phyloP scores from a whole-genome alignment of 495 filamentous ascomycete genomes.

The Podospora tetraspora region DNA sequence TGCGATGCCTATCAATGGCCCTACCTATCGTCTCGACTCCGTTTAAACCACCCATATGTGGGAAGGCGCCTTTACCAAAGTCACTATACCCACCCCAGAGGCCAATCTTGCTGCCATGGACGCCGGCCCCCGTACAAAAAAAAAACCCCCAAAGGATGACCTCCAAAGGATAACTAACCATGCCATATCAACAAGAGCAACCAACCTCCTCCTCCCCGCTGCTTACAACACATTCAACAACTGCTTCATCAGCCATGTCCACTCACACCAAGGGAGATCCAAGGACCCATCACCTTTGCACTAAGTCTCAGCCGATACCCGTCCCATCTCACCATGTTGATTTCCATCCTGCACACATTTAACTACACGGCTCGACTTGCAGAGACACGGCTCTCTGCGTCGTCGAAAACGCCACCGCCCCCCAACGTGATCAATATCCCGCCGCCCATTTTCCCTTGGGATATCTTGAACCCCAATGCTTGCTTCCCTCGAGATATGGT shows the following conservation, averaged over 20 bases:
- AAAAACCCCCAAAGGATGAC: not conserved
- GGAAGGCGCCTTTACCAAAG: not conserved
- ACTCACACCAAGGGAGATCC: not conserved
- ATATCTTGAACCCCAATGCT: too few species aligned
- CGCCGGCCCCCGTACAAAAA: too few species aligned
- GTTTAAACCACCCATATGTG: too few species aligned
- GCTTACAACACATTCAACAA: not conserved
- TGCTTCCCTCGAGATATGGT: too few species aligned
- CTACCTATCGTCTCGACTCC: too few species aligned
- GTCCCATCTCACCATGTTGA: not conserved
- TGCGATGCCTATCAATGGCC: too few species aligned
- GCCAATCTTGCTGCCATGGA: not conserved
- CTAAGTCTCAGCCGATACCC: not conserved
- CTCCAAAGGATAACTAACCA: not conserved
- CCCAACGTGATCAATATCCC: not conserved
- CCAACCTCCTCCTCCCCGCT: not conserved
- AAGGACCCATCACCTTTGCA: not conserved
- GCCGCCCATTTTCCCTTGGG: not conserved
- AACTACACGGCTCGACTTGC: too few species aligned
- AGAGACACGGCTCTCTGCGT: too few species aligned
- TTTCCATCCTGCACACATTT: not conserved
- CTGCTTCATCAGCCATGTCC: not conserved
- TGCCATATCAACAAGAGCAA: not conserved
- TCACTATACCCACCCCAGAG: too few species aligned
- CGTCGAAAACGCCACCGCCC: too few species aligned